Percentiles rank a stretch among this genome's conserved stretches.
Evolutionary conservation across 2,329 filamentous ascomycete genomes (phyloP).

Genomic region (Cladophialophora bantiana): DNA sequence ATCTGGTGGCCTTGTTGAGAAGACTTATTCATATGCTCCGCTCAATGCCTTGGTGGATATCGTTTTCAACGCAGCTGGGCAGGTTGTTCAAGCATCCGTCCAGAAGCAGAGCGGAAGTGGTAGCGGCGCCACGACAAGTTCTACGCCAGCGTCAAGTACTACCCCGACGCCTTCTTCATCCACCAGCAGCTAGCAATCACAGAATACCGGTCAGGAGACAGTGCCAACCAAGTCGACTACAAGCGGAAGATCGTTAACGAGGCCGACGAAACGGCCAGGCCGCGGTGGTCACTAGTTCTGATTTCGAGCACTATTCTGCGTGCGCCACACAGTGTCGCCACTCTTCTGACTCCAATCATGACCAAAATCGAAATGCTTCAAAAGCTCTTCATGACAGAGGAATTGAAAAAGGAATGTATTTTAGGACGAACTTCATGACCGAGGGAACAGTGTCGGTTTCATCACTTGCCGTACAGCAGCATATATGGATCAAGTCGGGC

Average conservation of each 20-base stretch:
- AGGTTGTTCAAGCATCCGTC: conserved; percentile 59
- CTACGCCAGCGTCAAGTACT: conserved; percentile 17
- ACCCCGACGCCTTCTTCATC: conserved; percentile 14
- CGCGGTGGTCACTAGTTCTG: neutral
- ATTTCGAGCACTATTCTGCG: neutral
- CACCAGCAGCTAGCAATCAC: conserved; percentile 7
- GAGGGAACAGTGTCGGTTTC: neutral
- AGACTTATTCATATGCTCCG: conserved; percentile 60
- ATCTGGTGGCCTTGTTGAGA: conserved; percentile 50
- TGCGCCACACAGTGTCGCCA: too few relatives aligned
- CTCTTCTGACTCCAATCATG: neutral
- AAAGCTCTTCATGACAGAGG: neutral
- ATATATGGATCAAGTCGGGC: neutral
- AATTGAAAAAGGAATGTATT: neutral
- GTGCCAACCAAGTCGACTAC: neutral
- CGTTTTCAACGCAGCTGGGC: conserved; percentile 62
- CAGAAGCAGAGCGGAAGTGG: conserved; percentile 23
- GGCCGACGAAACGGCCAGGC: neutral
- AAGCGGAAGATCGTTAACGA: neutral
- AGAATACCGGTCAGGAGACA: neutral
- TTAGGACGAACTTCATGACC: neutral
- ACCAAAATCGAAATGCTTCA: neutral
- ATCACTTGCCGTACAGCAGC: neutral
- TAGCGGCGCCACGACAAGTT: conserved; percentile 14
- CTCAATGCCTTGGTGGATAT: conserved; percentile 62